These are phyloP conservation scores for Candida sphagnicola DNA, from an alignment of 805 yeast genomes.

Conservation along the genomic window DNA sequence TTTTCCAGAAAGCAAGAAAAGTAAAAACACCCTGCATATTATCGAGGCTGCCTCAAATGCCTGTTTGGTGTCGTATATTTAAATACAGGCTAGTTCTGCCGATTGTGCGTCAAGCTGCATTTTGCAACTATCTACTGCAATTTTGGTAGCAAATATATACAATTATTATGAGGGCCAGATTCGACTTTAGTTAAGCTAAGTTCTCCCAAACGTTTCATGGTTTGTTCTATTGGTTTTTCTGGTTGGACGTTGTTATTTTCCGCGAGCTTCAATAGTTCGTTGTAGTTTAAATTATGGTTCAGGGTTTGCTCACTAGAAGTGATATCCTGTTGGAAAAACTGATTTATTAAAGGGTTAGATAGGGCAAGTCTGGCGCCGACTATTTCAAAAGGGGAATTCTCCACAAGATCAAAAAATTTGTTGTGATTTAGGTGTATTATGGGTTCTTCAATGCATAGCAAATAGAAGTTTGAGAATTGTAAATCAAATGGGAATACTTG, in stretches of 20 bases:
- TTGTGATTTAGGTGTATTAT: constrained; percentile 21
- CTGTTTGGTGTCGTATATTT: not conserved
- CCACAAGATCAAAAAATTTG: constrained; percentile 18
- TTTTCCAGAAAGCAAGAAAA: too few relatives aligned
- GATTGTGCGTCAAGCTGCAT: too few relatives aligned
- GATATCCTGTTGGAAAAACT: constrained; percentile 10
- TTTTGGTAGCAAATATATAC: constrained; percentile 16
- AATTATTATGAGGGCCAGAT: constrained; percentile 10
- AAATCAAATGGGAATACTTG: constrained; percentile 28
- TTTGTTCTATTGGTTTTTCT: not conserved
- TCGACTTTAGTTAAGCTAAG: constrained; percentile 18
- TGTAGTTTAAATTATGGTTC: constrained; percentile 9
- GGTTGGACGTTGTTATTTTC: not conserved
- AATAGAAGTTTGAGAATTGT: constrained; percentile 18
- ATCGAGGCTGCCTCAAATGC: not conserved
- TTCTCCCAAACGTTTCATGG: constrained; percentile 17
- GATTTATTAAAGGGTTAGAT: constrained; percentile 9
- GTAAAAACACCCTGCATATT: not conserved
- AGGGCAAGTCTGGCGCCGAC: constrained; percentile 23
- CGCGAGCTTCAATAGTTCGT: constrained; percentile 13
- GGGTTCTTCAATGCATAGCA: constrained; percentile 30
- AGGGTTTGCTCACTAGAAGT: not conserved
- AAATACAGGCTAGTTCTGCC: not conserved
- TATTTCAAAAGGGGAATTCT: constrained; percentile 20
- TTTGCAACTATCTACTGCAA: not conserved